A percentile compares a stretch with the other conserved stretches of the same genome.
These are phyloP conservation scores for Aspergillus baeticus DNA, from an alignment of 495 filamentous ascomycete genomes.

Conservation along the genomic window DNA sequence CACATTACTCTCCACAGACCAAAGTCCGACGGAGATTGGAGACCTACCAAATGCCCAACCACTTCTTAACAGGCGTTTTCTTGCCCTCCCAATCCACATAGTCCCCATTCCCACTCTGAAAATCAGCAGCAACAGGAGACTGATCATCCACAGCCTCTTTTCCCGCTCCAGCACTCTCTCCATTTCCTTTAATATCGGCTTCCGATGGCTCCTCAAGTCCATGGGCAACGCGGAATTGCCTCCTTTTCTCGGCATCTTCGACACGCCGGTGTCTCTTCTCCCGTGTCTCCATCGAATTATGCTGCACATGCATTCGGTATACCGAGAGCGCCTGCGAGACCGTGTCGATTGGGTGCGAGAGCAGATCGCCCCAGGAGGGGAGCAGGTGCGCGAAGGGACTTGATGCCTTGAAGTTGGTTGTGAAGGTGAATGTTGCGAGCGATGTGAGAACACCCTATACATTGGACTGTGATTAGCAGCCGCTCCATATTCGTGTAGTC, in stretches of 20 bases:
- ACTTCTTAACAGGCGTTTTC: slow-evolving; percentile 56
- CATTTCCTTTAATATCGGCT: slow-evolving; percentile 21
- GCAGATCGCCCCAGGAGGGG: slow-evolving; percentile 57
- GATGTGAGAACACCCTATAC: slow-evolving; percentile 63
- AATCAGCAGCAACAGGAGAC: slow-evolving; percentile 29
- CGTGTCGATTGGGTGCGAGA: slow-evolving; percentile 62
- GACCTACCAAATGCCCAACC: slow-evolving; percentile 60
- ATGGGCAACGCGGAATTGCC: slow-evolving; percentile 77
- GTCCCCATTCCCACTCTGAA: slow-evolving; percentile 19
- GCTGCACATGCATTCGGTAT: slow-evolving; percentile 65
- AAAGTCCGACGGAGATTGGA: neutral
- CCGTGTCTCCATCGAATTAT: slow-evolving; percentile 57
- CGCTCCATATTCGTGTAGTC: neutral
- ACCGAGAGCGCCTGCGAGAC: slow-evolving; percentile 59
- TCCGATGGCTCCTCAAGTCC: slow-evolving; percentile 57
- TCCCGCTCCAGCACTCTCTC: slow-evolving; percentile 9
- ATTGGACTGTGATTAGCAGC: no score
- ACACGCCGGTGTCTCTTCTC: slow-evolving; percentile 64
- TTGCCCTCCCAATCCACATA: slow-evolving; percentile 46
- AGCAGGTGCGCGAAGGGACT: slow-evolving; percentile 73
- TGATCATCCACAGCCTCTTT: slow-evolving; percentile 30
- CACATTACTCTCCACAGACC: neutral
- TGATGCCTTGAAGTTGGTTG: slow-evolving; percentile 64
- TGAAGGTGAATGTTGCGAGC: slow-evolving; percentile 66
- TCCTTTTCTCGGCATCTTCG: slow-evolving; percentile 79